Evolutionary conservation across 331 rosid species (phyloP).

Genomic region (Phaseolus coccineus): DNA sequence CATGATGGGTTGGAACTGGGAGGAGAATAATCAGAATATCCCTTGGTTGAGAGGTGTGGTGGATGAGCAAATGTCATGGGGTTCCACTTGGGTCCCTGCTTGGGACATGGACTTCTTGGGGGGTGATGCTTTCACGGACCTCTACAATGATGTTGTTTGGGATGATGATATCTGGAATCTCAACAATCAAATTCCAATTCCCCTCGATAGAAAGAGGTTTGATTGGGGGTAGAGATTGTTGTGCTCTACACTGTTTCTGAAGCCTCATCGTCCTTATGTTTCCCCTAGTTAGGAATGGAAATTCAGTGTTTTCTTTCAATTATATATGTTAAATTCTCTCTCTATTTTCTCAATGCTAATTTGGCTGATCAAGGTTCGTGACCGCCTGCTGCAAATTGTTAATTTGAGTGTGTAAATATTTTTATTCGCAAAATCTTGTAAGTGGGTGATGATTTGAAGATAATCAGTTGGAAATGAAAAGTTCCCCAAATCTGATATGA

Average conservation of each 20-base stretch:
- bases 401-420: conserved; percentile 6
- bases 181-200: conserved; percentile 51
- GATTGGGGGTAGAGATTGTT: conserved; percentile 17
- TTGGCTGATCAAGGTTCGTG: background rate
- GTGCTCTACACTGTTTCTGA: background rate
- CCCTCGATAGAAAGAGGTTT: conserved; percentile 37
- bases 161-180: conserved; percentile 81
- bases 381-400: background rate
- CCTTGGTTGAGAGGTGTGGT: conserved; percentile 51
- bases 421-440: background rate
- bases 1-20: conserved; percentile 40
- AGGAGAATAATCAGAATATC: conserved; percentile 46
- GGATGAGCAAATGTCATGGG: conserved; percentile 88
- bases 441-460: background rate
- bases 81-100: conserved; percentile 60
- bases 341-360: background rate
- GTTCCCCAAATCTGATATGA: background rate
- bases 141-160: conserved; percentile 66
- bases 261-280: background rate
- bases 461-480: conserved; percentile 12
- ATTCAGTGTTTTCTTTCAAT: background rate
- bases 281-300: conserved; percentile 1
- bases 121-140: conserved; percentile 49
- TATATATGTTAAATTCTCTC: background rate
- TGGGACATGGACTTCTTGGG: conserved; percentile 70